Evolutionary conservation across 441 rosid genomes (phyloP).

Genomic region (Pelargonium fulgidum): DNA sequence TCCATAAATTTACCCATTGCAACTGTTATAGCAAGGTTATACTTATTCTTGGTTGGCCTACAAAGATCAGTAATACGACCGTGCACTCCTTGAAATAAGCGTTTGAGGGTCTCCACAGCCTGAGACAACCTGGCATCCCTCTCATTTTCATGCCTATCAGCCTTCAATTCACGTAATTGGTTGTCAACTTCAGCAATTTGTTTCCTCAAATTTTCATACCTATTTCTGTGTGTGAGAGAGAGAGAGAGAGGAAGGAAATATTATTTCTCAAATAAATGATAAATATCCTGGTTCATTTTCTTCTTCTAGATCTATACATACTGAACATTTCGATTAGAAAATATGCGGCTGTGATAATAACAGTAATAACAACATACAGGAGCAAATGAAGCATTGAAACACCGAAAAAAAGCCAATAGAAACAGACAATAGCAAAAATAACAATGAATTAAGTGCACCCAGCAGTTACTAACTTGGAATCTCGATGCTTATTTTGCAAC

Average conservation of each 20-base stretch:
- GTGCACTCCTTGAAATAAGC: constrained; percentile 90
- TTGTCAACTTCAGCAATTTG: constrained; percentile 75
- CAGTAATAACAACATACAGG: neutral
- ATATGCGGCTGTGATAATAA: neutral
- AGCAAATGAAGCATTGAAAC: constrained; percentile 4
- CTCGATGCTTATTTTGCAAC: constrained; percentile 72
- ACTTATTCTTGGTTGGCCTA: constrained; percentile 86
- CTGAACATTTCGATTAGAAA: constrained; percentile 5
- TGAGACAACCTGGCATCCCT: constrained; percentile 84
- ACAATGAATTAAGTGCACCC: constrained; percentile 12
- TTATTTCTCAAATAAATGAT: constrained; percentile 2
- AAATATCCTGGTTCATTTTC: neutral
- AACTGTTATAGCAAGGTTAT: constrained; percentile 95
- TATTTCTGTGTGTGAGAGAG: constrained; percentile 35
- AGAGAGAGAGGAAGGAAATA: neutral
- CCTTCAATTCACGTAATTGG: constrained; percentile 84
- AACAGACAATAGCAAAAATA: constrained; percentile 10
- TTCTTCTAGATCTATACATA: neutral
- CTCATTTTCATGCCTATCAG: constrained; percentile 90
- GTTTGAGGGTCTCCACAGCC: constrained; percentile 87
- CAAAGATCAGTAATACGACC: constrained; percentile 98
- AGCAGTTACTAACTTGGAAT: constrained; percentile 52
- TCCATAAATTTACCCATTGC: constrained; percentile 99
- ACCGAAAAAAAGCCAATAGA: neutral
- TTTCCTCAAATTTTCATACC: constrained; percentile 67